Conservation (phyloP, 352 stramenopile genomes). For the Pythium angustatum region DNA sequence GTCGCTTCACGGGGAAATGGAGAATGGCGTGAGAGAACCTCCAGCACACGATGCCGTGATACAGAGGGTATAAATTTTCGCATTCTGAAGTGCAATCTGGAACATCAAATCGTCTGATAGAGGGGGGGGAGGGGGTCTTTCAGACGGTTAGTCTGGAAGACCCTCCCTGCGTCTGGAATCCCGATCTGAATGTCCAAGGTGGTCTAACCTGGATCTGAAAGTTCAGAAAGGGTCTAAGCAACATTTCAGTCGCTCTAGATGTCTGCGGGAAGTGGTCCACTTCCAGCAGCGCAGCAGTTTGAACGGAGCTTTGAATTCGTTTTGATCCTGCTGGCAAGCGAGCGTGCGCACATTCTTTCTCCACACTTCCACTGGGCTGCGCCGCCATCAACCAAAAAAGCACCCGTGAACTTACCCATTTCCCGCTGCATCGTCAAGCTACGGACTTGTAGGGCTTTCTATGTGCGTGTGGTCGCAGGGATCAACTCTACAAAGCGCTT, state of each 20-base stretch:
- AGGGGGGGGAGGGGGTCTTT: background rate
- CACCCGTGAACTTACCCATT: too few species aligned
- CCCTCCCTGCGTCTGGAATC: background rate
- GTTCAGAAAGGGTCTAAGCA: background rate
- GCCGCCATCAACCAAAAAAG: too few species aligned
- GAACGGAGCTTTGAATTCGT: too few species aligned
- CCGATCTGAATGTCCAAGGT: background rate
- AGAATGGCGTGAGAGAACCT: background rate
- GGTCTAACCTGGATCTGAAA: background rate
- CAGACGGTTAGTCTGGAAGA: background rate
- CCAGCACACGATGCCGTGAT: background rate
- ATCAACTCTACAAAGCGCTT: too few species aligned
- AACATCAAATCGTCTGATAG: background rate
- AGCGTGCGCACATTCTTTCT: too few species aligned
- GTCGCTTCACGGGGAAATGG: background rate
- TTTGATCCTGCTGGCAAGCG: too few species aligned
- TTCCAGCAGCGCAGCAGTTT: too few species aligned
- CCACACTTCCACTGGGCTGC: too few species aligned
- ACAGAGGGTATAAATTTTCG: background rate
- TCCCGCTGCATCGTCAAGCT: too few species aligned
- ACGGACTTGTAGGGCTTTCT: too few species aligned
- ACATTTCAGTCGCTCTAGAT: conserved; percentile 7
- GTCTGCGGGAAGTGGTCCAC: too few species aligned
- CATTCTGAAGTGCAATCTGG: background rate
- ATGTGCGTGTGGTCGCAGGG: too few species aligned